phyloP scores from a whole-genome alignment of 805 yeast species.

The Zygotorulaspora chibaensis region DNA sequence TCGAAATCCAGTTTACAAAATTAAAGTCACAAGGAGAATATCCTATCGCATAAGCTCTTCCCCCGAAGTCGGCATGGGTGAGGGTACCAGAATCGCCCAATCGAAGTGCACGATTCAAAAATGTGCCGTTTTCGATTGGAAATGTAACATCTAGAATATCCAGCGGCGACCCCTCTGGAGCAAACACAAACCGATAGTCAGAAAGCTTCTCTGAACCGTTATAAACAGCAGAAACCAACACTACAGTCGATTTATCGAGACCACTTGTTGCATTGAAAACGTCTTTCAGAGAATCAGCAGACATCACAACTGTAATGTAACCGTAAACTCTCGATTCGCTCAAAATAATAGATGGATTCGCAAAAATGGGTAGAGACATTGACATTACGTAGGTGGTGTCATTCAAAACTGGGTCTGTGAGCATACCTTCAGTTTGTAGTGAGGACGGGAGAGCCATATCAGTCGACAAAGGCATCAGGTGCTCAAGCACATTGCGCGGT shows the following conservation, averaged over 20 bases:
- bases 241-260: slow-evolving; percentile 36
- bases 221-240: slow-evolving; percentile 31
- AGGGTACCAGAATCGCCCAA: slow-evolving; percentile 41
- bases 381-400: slow-evolving; percentile 54
- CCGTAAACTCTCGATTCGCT: slow-evolving; percentile 62
- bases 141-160: slow-evolving; percentile 22
- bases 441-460: slow-evolving; percentile 45
- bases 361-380: slow-evolving; percentile 69
- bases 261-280: slow-evolving; percentile 42
- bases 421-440: slow-evolving; percentile 41
- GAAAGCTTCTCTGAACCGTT: slow-evolving; percentile 22
- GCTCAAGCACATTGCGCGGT: slow-evolving; percentile 33
- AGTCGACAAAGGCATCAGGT: slow-evolving; percentile 49
- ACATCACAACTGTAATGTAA: slow-evolving; percentile 56
- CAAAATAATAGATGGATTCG: slow-evolving; percentile 65
- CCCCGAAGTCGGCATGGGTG: slow-evolving; percentile 37
- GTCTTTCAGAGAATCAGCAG: slow-evolving; percentile 41
- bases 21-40: slow-evolving; percentile 44
- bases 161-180: slow-evolving; percentile 31
- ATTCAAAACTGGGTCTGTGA: slow-evolving; percentile 64
- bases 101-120: slow-evolving; percentile 37
- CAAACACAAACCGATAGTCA: slow-evolving; percentile 42
- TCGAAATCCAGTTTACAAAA: slow-evolving; percentile 63
- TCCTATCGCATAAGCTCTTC: slow-evolving; percentile 51
- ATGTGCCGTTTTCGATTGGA: slow-evolving; percentile 31